Evolutionary conservation across 352 stramenopile species (phyloP), one percentile per base, ranked within the genome.

Genomic region (Thalassiosira hispida): DNA sequence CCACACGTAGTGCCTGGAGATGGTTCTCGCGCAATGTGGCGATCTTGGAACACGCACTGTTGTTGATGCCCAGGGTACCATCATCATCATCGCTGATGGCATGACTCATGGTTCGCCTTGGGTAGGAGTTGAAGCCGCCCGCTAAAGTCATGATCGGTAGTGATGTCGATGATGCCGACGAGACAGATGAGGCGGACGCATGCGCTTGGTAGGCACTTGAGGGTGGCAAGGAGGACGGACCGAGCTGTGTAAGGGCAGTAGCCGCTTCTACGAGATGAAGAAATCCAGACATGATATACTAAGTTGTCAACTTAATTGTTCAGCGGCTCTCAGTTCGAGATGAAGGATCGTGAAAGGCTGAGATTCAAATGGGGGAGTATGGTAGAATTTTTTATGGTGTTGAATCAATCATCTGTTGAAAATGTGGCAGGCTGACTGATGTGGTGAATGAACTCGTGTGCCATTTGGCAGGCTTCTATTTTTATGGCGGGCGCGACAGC

Each of bases 241-340:
- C 66, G 7, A 88, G 69, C 52, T 86, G 70, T 23, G 68, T 81
- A 8, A 91, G 64, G 25, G 79, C 79, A 38, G 85, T 86, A 40
- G 85, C 85, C 33, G 85, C 85, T 29, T 91, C 81, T 2, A 91
- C 76, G 12, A 91, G 73, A 63, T 91, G 81, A n/a, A 75, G 79
- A 4, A 91, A 44, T n/a, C 69, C 81, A 16, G 67, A 76, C 57
- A 66, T 66, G 18, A 22, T 52, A n/a, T n/a, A n/a, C n/a, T n/a
- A n/a, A n/a, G n/a, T n/a, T n/a, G n/a, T n/a, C n/a, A n/a, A n/a
- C n/a, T n/a, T n/a, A n/a, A n/a, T n/a, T n/a, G n/a, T n/a, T n/a
- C n/a, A n/a, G n/a, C n/a, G n/a, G n/a, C n/a, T n/a, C n/a, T n/a
- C n/a, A n/a, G n/a, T n/a, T n/a, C n/a, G n/a, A n/a, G n/a, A n/a